Conservation (phyloP, 1,284 basidiomycete species). For the Schizopora paradoxa region DNA sequence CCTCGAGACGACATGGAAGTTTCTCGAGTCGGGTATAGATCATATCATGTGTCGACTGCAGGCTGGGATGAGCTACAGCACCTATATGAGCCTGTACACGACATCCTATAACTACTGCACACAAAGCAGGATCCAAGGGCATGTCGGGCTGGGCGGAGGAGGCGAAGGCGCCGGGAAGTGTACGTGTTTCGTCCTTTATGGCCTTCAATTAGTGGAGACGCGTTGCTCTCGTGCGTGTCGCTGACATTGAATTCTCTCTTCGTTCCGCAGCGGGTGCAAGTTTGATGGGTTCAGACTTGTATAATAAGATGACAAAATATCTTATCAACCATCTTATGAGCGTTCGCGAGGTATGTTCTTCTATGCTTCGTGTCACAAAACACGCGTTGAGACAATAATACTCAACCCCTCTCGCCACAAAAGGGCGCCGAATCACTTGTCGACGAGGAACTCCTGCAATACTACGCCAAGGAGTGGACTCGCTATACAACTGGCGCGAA, state of each 20-base stretch:
- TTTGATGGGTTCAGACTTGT: conserved; percentile 92
- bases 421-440: conserved; percentile 77
- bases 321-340: conserved; percentile 74
- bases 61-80: conserved; percentile 84
- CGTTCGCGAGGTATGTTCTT: conserved; percentile 53
- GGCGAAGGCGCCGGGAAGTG: conserved; percentile 57
- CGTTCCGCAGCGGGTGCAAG: conserved; percentile 74
- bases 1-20: conserved; percentile 83
- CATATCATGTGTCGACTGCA: conserved; percentile 90
- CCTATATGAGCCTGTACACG: conserved; percentile 92
- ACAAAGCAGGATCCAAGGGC: conserved; percentile 76
- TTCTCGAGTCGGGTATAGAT: conserved; percentile 85
- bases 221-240: conserved; percentile 6
- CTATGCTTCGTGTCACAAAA: conserved; percentile 10
- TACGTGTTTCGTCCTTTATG: conserved; percentile 33
- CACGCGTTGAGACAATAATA: conserved; percentile 14
- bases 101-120: conserved; percentile 98
- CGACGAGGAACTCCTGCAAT: conserved; percentile 85
- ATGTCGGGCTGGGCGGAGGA: conserved; percentile 45
- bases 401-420: conserved; percentile 9
- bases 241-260: conserved; percentile 23
- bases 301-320: conserved; percentile 84
- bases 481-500: conserved; percentile 95
- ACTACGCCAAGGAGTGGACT: conserved; percentile 93
- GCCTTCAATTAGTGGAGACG: too few species aligned